Percentiles rank a stretch among this genome's conserved stretches.
Evolutionary conservation across 768 basidiomycete genomes (phyloP).

Genomic region (Leucosporidium creatinivorum): DNA sequence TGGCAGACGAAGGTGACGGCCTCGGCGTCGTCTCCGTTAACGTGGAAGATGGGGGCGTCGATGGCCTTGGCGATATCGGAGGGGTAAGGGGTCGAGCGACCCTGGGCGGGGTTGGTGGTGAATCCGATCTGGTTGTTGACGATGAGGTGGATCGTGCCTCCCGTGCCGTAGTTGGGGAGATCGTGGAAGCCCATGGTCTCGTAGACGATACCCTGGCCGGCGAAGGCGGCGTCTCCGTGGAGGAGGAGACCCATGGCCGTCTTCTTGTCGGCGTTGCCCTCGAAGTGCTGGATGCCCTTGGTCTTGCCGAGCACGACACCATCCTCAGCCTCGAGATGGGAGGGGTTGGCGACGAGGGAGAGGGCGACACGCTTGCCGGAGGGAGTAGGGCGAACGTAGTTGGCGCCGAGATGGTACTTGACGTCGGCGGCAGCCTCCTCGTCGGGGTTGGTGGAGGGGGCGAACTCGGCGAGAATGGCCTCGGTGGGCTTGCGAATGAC

Average conservation of each 20-base stretch:
- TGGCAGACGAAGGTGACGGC: conserved; percentile 98
- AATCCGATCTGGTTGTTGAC: conserved; percentile 99
- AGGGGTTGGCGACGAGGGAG: conserved; percentile 96
- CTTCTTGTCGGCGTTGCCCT: conserved; percentile 54
- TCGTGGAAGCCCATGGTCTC: conserved; percentile 99
- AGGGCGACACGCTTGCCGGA: conserved; percentile 96
- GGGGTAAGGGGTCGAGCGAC: conserved; percentile 94
- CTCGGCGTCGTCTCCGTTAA: conserved; percentile 94
- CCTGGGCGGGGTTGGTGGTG: conserved; percentile 95
- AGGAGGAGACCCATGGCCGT: conserved; percentile 92
- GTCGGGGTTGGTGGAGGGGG: conserved; percentile 59
- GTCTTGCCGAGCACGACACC: conserved; percentile 99
- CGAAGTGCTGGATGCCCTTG: conserved; percentile 91
- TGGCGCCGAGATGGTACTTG: conserved; percentile 98
- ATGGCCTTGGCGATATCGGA: conserved; percentile 98
- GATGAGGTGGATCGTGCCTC: conserved; percentile 95
- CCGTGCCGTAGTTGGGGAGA: conserved; percentile 89
- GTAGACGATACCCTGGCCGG: conserved; percentile 96
- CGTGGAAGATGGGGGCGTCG: conserved; percentile 98
- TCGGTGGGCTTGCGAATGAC: conserved; percentile 98
- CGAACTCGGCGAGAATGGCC: conserved; percentile 95
- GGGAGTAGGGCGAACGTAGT: conserved; percentile 95
- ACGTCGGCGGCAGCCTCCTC: conserved; percentile 90
- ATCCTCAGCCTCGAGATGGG: conserved; percentile 93
- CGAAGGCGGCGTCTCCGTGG: conserved; percentile 97